Evolutionary conservation across 2,329 filamentous ascomycete genomes (phyloP).

Genomic region (Coniochaeta sp.): DNA sequence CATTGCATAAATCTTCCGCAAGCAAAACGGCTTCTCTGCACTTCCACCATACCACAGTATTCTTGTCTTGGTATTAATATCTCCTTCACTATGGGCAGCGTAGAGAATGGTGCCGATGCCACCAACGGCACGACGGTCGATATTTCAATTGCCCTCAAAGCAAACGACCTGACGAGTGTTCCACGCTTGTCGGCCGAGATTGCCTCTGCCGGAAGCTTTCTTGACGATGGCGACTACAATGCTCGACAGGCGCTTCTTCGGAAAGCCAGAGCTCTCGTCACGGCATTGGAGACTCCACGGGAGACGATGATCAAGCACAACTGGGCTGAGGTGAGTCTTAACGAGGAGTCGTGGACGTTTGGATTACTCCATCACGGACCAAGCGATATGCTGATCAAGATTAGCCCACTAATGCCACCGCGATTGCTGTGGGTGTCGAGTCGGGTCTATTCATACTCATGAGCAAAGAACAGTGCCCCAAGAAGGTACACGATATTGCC

Average conservation of each 20-base stretch:
- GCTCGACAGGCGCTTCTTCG: slow-evolving; percentile 22
- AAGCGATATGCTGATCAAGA: neutral
- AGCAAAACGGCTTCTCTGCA: neutral
- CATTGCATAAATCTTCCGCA: neutral
- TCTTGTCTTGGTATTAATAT: neutral
- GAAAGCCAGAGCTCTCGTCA: slow-evolving; percentile 24
- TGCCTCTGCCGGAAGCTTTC: neutral
- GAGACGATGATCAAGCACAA: slow-evolving; percentile 39
- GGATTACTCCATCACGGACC: too few species aligned
- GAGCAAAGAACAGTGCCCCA: slow-evolving; percentile 19
- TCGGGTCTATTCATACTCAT: slow-evolving; percentile 27
- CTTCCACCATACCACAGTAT: neutral
- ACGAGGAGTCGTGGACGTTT: too few species aligned
- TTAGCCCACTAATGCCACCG: neutral
- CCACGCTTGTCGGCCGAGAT: slow-evolving; percentile 8
- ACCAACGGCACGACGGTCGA: slow-evolving; percentile 1
- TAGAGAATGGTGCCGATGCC: neutral
- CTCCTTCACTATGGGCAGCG: neutral
- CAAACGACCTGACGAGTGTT: slow-evolving; percentile 7
- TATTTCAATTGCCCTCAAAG: slow-evolving; percentile 3
- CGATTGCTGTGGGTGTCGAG: slow-evolving; percentile 19
- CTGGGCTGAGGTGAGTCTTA: slow-evolving; percentile 31
- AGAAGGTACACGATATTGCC: slow-evolving; percentile 24
- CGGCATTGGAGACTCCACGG: slow-evolving; percentile 35
- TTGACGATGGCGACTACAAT: slow-evolving; percentile 4